These are phyloP conservation scores for Aspergillus indologenus DNA, from an alignment of 495 filamentous ascomycete species.

Conservation along the genomic window DNA sequence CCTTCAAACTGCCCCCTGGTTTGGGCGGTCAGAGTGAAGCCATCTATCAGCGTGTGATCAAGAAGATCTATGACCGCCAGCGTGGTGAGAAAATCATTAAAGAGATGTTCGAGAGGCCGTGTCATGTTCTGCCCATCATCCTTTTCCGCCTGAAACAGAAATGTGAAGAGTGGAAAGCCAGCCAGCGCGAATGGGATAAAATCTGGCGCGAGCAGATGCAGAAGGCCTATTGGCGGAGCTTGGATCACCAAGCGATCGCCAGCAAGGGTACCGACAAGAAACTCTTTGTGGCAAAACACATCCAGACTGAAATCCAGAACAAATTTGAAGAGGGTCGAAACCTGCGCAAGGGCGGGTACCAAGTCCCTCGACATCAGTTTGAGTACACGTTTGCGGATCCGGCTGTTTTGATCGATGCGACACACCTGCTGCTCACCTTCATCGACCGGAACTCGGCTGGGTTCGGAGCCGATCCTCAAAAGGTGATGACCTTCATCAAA, in stretches of 20 bases:
- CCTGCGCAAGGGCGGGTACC: constrained; percentile 56
- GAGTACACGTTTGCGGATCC: constrained; percentile 68
- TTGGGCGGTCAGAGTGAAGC: constrained; percentile 92
- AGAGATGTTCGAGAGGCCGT: constrained; percentile 77
- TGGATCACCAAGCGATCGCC: constrained; percentile 91
- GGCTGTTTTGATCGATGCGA: constrained; percentile 75
- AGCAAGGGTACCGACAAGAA: constrained; percentile 84
- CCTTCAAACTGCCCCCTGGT: constrained; percentile 72
- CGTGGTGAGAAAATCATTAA: constrained; percentile 77
- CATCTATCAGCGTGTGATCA: constrained; percentile 93
- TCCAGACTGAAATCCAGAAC: constrained; percentile 79
- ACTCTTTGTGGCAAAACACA: constrained; percentile 78
- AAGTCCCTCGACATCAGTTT: constrained; percentile 67
- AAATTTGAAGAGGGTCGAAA: constrained; percentile 83
- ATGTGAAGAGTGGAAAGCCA: constrained; percentile 93
- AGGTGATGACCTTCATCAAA: constrained; percentile 78
- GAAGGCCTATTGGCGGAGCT: constrained; percentile 86
- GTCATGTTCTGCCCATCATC: constrained; percentile 79
- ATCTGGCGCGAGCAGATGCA: constrained; percentile 95
- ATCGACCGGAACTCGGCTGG: constrained; percentile 64
- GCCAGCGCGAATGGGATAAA: constrained; percentile 97
- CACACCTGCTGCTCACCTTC: constrained; percentile 74
- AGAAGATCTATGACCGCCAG: constrained; percentile 94
- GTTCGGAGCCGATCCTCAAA: constrained; percentile 68
- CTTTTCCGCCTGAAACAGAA: constrained; percentile 86